Conservation (phyloP, 352 stramenopile genomes). For the Phytophthora aleatoria region DNA sequence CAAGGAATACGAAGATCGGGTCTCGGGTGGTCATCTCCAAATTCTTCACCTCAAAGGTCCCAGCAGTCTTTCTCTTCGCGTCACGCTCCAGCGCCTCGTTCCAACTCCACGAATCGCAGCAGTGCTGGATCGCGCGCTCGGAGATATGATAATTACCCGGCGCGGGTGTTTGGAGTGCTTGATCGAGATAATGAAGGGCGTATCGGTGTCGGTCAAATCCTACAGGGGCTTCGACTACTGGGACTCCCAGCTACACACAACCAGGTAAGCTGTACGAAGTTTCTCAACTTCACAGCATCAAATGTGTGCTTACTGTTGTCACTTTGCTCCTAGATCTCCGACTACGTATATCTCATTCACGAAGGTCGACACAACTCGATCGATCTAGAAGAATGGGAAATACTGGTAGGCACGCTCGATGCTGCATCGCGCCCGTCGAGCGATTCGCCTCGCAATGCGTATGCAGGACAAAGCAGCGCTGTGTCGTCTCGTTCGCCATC, state of each 20-base stretch:
- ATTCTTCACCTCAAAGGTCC: conserved; percentile 29
- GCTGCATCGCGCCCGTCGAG: conserved; percentile 51
- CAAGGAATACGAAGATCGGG: conserved; percentile 4
- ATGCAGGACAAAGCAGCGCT: conserved; percentile 5
- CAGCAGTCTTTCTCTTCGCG: conserved; percentile 24
- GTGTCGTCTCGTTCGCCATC: conserved; percentile 21
- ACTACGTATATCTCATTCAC: conserved; percentile 80
- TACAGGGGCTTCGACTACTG: conserved; percentile 58
- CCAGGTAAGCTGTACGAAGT: conserved; percentile 39
- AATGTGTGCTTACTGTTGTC: conserved; percentile 2
- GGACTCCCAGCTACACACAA: conserved; percentile 67
- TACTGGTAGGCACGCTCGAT: conserved; percentile 67
- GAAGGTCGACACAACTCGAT: conserved; percentile 61
- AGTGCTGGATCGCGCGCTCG: background rate
- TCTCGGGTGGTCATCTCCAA: conserved; percentile 17
- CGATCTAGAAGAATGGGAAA: conserved; percentile 67
- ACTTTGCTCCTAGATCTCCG: conserved; percentile 47
- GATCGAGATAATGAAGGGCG: conserved; percentile 49
- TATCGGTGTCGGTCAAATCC: conserved; percentile 60
- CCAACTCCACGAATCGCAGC: conserved; percentile 16
- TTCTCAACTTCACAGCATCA: background rate
- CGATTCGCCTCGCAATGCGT: conserved; percentile 7
- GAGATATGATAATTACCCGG: conserved; percentile 41
- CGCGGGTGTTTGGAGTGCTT: conserved; percentile 57
- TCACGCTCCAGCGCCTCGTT: conserved; percentile 15